These are phyloP conservation scores for Lactarius evosmus DNA, from an alignment of 768 basidiomycete genomes.

Conservation along the genomic window DNA sequence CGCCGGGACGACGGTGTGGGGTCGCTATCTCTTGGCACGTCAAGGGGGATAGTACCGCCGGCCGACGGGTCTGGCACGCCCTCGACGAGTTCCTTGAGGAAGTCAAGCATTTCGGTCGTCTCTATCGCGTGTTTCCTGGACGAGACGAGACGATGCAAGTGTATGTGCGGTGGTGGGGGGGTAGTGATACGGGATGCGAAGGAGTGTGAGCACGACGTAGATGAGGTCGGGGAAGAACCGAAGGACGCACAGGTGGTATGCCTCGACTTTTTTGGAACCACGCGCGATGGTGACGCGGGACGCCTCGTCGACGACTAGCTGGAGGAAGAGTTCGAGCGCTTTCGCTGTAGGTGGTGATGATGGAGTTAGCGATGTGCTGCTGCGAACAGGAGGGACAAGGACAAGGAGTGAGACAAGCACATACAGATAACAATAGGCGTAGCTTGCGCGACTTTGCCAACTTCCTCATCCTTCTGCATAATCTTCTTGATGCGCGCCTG, in stretches of 20 bases:
- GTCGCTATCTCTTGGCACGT: conserved; percentile 61
- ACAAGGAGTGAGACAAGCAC: conserved; percentile 34
- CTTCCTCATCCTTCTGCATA: conserved; percentile 99
- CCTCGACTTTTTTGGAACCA: conserved; percentile 85
- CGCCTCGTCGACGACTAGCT: conserved; percentile 76
- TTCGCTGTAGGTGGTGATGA: conserved; percentile 60
- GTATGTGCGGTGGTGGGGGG: neutral
- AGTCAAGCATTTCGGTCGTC: conserved; percentile 85
- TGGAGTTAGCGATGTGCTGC: conserved; percentile 1
- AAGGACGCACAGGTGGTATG: conserved; percentile 82
- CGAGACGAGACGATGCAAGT: neutral
- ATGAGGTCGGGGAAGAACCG: neutral
- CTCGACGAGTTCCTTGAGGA: conserved; percentile 89
- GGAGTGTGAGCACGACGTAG: neutral
- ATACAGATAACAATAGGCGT: conserved; percentile 95
- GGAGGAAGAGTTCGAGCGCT: conserved; percentile 89
- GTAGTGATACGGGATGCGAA: conserved; percentile 2
- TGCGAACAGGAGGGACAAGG: neutral
- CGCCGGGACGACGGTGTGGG: conserved; percentile 47
- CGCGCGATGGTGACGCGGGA: conserved; percentile 74
- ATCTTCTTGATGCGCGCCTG: conserved; percentile 98
- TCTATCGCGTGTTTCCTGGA: conserved; percentile 88
- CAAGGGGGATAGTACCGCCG: conserved; percentile 73
- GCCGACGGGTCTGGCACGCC: conserved; percentile 82
- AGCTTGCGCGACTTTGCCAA: conserved; percentile 95